phyloP scores from a whole-genome alignment of 225 moss, liverwort and hornwort species.

The Physcomitrellopsis africana region DNA sequence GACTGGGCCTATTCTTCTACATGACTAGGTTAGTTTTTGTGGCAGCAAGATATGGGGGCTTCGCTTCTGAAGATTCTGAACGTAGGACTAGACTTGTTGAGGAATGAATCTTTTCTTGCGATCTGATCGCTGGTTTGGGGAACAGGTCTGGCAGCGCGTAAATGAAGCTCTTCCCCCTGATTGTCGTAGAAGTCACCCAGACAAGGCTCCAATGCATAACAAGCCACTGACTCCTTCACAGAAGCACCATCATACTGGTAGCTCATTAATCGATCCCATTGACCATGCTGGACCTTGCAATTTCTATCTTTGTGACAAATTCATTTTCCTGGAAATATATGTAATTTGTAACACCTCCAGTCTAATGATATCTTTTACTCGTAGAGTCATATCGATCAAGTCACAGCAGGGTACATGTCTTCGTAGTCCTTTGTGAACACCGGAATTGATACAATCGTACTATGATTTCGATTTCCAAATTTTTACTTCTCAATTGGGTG shows the following conservation, averaged over 20 bases:
- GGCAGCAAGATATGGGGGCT: constrained; percentile 67
- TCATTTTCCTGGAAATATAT: no score
- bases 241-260: constrained; percentile 58
- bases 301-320: not conserved
- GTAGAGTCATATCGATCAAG: no score
- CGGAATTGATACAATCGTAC: no score
- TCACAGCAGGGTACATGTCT: no score
- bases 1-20: constrained; percentile 95
- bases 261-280: no score
- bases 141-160: constrained; percentile 90
- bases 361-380: no score
- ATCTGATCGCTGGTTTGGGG: constrained; percentile 32
- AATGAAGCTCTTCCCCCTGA: constrained; percentile 88
- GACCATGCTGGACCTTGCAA: no score
- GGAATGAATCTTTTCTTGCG: not conserved
- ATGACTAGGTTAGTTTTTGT: constrained; percentile 99
- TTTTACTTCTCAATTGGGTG: no score
- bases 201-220: constrained; percentile 60
- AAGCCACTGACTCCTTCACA: constrained; percentile 45
- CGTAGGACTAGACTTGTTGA: constrained; percentile 25
- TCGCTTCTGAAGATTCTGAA: constrained; percentile 36
- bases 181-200: constrained; percentile 73
- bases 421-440: no score
- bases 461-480: no score
- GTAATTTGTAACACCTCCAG: no score